Conservation (phyloP, 2,329 filamentous ascomycete genomes). For the Pseudogymnoascus sp. region DNA sequence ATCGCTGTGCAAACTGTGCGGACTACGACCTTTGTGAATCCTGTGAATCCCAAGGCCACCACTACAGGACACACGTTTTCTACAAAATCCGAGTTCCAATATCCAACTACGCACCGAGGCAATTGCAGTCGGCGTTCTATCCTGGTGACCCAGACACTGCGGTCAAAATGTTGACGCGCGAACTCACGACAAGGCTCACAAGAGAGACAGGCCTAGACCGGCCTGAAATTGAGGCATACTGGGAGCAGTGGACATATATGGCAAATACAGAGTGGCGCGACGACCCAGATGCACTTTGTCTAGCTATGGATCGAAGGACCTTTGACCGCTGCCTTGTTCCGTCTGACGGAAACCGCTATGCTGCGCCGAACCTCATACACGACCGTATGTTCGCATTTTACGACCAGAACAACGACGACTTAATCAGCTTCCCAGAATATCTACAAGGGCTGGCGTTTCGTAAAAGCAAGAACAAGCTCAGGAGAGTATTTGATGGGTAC, state of each 20-base stretch:
- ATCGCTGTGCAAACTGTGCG: conserved; percentile 89
- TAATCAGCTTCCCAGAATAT: conserved; percentile 91
- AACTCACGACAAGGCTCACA: conserved; percentile 58
- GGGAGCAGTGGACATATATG: conserved; percentile 94
- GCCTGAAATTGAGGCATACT: conserved; percentile 82
- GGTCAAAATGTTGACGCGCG: conserved; percentile 55
- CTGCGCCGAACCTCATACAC: conserved; percentile 80
- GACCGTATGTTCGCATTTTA: conserved; percentile 97
- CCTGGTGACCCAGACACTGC: conserved; percentile 73
- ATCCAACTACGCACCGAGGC: conserved; percentile 70
- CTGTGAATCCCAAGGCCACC: conserved; percentile 68
- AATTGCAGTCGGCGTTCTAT: conserved; percentile 78
- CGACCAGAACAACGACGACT: conserved; percentile 77
- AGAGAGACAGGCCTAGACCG: conserved; percentile 71
- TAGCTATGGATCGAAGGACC: conserved; percentile 85
- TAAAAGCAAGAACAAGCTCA: conserved; percentile 59
- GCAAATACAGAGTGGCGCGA: conserved; percentile 76
- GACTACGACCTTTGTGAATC: conserved; percentile 94
- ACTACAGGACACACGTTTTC: conserved; percentile 88
- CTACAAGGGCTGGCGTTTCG: conserved; percentile 68
- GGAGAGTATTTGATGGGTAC: conserved; percentile 75
- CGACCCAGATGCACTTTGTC: conserved; percentile 66
- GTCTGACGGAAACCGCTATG: conserved; percentile 67
- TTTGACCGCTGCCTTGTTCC: conserved; percentile 88
- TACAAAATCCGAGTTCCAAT: conserved; percentile 91